phyloP scores from a whole-genome alignment of 1,284 basidiomycete species.

The Apiotrichum gracile region DNA sequence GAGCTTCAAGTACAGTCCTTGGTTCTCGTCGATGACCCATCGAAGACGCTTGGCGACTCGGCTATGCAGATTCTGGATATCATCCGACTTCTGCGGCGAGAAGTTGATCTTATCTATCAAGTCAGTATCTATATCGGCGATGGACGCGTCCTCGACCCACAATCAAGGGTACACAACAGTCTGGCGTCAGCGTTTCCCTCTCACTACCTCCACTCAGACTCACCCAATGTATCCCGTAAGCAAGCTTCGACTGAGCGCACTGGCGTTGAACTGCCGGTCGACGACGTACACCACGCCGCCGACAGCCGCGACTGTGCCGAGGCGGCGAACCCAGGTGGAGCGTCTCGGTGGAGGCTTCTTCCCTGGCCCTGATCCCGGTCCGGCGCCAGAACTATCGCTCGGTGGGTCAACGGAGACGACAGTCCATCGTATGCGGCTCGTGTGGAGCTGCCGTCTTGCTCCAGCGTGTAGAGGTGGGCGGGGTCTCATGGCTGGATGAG shows the following conservation, averaged over 20 bases:
- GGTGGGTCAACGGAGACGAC: too few relatives aligned
- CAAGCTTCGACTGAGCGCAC: slow-evolving; percentile 59
- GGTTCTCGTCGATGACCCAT: slow-evolving; percentile 68
- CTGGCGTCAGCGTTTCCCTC: slow-evolving; percentile 17
- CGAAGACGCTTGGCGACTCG: slow-evolving; percentile 73
- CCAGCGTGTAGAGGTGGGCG: too few relatives aligned
- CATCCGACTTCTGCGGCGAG: slow-evolving; percentile 55
- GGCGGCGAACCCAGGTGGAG: not conserved
- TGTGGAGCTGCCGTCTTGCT: too few relatives aligned
- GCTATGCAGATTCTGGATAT: slow-evolving; percentile 70
- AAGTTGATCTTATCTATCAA: slow-evolving; percentile 70
- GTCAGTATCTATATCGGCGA: not conserved
- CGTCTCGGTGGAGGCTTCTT: not conserved
- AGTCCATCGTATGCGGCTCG: too few relatives aligned
- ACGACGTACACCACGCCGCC: slow-evolving; percentile 52
- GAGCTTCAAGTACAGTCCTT: slow-evolving; percentile 84
- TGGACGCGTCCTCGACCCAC: slow-evolving; percentile 17
- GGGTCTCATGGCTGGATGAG: too few relatives aligned
- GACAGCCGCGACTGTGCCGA: slow-evolving; percentile 20
- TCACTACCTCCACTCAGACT: slow-evolving; percentile 36
- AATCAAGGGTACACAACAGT: slow-evolving; percentile 43
- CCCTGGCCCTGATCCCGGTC: too few relatives aligned
- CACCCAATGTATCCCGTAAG: slow-evolving; percentile 61
- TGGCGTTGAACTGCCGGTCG: slow-evolving; percentile 62
- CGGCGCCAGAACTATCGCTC: too few relatives aligned